Base-by-base conservation (phyloP, 805 yeast species). In the Wickerhamiella galacta region DNA sequence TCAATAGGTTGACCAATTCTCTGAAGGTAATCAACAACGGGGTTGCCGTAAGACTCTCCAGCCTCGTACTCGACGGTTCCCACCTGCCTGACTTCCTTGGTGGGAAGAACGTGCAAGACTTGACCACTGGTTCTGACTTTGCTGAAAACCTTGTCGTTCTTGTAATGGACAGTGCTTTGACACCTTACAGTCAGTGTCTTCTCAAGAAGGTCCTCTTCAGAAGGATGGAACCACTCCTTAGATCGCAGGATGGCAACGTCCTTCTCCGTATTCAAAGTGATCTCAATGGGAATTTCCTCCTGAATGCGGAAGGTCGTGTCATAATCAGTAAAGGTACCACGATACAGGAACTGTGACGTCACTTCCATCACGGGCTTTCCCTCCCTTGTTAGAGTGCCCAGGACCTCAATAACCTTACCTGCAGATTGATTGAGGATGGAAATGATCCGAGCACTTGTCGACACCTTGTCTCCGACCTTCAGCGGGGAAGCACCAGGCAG, bases 161-260 rank as follows among this genome's bases (percentile, higher is more conserved):
- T 80, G 70, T 69, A 87, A 42, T 77, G 70, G 52, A 80, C 75
- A 42, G 75, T 72, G 23, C 96, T 79, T 53, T 78, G 75, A 48
- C 82, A 75, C 60, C 95, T 75, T 69, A 90, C 87, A 27, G 82
- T 80, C 54, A 90, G 66, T 30, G 78, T 72, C 64, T 83, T 72
- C 52, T 74, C 71, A 47, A 80, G 64, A 48, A 90, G 64, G 41
- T 80, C 83, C 45, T 72, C 61, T 30, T 67, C 70, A 42, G 74
- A 78, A 47, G 80, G 66, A 52, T 81, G 82, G 72, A 92, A 87
- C 98, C 99, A 90, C 61, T 90, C 96, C 68, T 90, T 90, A 17
- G 96, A 81, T 51, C 72, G 71, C 57, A 90, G 68, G 38, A 90
- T 82, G 32, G 98, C 95, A 47, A 83, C 75, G 52, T 90, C 96